Conservation (phyloP, 495 filamentous ascomycete species). For the Neurospora sp. region DNA sequence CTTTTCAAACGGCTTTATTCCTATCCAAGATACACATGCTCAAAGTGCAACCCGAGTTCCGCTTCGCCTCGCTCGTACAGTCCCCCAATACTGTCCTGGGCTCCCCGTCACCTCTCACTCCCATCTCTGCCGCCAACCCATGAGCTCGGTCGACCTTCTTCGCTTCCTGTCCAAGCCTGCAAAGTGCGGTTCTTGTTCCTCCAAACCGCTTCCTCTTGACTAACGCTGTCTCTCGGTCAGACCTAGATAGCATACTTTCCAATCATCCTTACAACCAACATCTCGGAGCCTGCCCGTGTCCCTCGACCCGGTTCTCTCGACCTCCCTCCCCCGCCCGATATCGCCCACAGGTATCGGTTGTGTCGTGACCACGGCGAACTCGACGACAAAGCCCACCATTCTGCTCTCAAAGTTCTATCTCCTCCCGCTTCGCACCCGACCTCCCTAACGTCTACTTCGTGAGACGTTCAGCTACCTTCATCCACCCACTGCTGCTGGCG, state of each 20-base stretch:
- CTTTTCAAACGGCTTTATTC: neutral
- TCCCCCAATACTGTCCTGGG: conserved; percentile 1
- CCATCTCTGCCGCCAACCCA: conserved; percentile 29
- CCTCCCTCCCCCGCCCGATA: conserved; percentile 48
- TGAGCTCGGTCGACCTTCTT: conserved; percentile 87
- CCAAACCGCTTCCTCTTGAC: neutral
- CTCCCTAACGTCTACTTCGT: conserved; percentile 67
- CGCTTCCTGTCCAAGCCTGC: conserved; percentile 93
- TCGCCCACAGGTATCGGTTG: conserved; percentile 74
- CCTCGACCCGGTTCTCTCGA: conserved; percentile 3
- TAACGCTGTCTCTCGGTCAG: conserved; percentile 33
- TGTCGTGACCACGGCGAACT: conserved; percentile 57
- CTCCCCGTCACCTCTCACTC: neutral
- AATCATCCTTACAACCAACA: conserved; percentile 5
- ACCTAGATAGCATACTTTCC: conserved; percentile 74
- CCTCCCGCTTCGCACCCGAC: conserved; percentile 70
- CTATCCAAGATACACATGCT: neutral
- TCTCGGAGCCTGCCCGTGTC: conserved; percentile 1
- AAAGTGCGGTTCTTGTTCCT: conserved; percentile 54
- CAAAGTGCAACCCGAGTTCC: neutral
- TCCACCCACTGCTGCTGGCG: conserved; percentile 44
- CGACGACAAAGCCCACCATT: conserved; percentile 64
- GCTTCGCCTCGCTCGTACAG: neutral
- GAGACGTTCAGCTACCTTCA: conserved; percentile 42
- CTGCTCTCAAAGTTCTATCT: conserved; percentile 69